phyloP scores from a whole-genome alignment of 768 basidiomycete species.

The Fistulinella prunicolor region DNA sequence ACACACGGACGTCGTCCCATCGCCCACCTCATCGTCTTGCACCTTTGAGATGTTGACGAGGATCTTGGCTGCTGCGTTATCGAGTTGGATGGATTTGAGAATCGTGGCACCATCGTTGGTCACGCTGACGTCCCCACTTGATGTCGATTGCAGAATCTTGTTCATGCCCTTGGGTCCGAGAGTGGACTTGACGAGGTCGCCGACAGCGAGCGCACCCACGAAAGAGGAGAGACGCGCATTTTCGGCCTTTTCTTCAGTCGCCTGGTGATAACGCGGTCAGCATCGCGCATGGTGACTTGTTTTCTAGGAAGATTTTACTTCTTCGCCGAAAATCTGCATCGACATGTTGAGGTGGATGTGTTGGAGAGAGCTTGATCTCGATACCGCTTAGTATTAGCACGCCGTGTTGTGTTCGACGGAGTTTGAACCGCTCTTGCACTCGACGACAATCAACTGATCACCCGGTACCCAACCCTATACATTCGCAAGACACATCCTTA shows the following conservation, averaged over 20 bases:
- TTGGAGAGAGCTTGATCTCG: constrained; percentile 1
- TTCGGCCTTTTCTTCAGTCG: constrained; percentile 93
- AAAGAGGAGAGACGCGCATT: constrained; percentile 98
- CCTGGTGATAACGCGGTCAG: constrained; percentile 39
- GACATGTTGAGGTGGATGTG: constrained; percentile 34
- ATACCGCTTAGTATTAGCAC: no score
- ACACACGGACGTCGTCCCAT: constrained; percentile 90
- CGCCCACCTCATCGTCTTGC: constrained; percentile 99
- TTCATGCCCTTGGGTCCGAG: constrained; percentile 99
- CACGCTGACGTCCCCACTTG: constrained; percentile 89
- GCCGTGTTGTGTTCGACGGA: no score
- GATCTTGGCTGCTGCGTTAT: constrained; percentile 99
- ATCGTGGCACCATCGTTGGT: constrained; percentile 99
- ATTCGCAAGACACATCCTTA: no score
- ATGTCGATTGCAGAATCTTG: constrained; percentile 94
- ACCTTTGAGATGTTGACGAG: constrained; percentile 99
- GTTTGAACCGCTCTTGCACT: no score
- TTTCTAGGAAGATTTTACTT: constrained; percentile 36
- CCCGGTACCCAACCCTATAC: no score
- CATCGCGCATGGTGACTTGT: neutral
- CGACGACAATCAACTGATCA: no score
- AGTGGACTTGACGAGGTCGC: constrained; percentile 98
- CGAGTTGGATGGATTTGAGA: constrained; percentile 93
- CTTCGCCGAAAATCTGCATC: constrained; percentile 67
- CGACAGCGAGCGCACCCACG: constrained; percentile 94